Evolutionary conservation across 352 stramenopile species (phyloP).

Genomic region (Phytophthora colocasiae): DNA sequence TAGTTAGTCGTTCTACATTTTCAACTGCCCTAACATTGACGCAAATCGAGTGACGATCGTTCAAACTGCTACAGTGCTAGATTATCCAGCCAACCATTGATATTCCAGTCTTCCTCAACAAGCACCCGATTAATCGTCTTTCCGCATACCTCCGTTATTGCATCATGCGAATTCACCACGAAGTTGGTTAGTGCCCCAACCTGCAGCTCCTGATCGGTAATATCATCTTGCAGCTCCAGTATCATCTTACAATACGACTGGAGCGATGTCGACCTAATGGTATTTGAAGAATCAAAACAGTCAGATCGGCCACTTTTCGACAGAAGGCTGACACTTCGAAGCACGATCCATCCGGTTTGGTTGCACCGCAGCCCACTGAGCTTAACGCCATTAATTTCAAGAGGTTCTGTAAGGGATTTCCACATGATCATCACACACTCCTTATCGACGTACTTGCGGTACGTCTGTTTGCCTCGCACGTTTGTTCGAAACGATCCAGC

Average conservation of each 20-base stretch:
- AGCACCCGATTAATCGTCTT: slow-evolving; percentile 48
- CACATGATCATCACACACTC: slow-evolving; percentile 50
- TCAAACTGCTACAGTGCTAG: slow-evolving; percentile 10
- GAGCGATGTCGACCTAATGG: slow-evolving; percentile 43
- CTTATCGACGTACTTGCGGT: slow-evolving; percentile 49
- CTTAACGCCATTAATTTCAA: slow-evolving; percentile 45
- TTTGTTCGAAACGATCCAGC: slow-evolving; percentile 35
- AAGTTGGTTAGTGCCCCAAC: slow-evolving; percentile 55
- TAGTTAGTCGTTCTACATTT: slow-evolving; percentile 4
- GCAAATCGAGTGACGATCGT: too few relatives aligned
- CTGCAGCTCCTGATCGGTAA: slow-evolving; percentile 52
- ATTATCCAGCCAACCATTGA: slow-evolving; percentile 34
- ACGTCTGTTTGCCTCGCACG: slow-evolving; percentile 52
- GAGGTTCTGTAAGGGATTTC: slow-evolving; percentile 55
- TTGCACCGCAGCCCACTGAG: slow-evolving; percentile 42
- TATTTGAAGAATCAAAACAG: slow-evolving; percentile 5
- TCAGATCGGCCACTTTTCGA: not conserved
- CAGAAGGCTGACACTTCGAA: slow-evolving; percentile 20
- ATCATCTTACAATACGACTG: slow-evolving; percentile 64
- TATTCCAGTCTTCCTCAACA: slow-evolving; percentile 58
- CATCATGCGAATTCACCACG: slow-evolving; percentile 48
- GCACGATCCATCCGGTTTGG: slow-evolving; percentile 41
- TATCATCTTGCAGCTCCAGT: slow-evolving; percentile 56
- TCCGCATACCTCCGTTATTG: slow-evolving; percentile 36
- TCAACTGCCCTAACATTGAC: too few relatives aligned